These are phyloP conservation scores for Sporothrix phasma DNA, from an alignment of 2,329 filamentous ascomycete genomes.

Conservation along the genomic window DNA sequence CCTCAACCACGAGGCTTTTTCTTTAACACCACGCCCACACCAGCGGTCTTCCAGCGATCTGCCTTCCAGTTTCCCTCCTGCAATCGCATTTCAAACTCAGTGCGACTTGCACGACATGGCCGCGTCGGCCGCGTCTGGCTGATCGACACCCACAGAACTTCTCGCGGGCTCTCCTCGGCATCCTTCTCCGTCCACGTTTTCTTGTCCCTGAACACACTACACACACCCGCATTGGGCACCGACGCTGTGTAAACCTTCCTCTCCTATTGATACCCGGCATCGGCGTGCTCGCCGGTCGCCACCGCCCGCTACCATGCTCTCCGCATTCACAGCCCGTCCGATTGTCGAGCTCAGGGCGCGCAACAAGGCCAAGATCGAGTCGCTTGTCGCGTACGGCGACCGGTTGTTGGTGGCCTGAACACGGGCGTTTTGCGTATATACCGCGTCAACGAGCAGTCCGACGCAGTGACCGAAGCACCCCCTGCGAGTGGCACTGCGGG, in stretches of 20 bases:
- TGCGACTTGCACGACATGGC: slow-evolving; percentile 8
- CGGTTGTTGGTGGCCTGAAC: slow-evolving; percentile 86
- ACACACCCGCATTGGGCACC: neutral
- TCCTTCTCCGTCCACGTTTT: neutral
- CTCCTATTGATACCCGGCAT: neutral
- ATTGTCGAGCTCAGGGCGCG: slow-evolving; percentile 93
- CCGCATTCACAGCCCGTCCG: slow-evolving; percentile 89
- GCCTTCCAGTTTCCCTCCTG: neutral
- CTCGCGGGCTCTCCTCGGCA: neutral
- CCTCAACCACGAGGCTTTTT: neutral
- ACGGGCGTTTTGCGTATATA: slow-evolving; percentile 84
- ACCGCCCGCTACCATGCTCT: slow-evolving; percentile 61
- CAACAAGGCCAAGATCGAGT: slow-evolving; percentile 97
- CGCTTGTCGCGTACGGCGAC: slow-evolving; percentile 86
- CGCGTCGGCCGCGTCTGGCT: slow-evolving; percentile 11
- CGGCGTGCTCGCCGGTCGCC: neutral
- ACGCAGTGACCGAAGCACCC: slow-evolving; percentile 14
- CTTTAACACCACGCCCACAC: neutral
- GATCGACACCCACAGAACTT: neutral
- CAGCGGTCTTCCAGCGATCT: neutral
- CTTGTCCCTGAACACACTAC: neutral
- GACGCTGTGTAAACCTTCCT: neutral
- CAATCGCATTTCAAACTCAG: neutral
- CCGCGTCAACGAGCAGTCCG: slow-evolving; percentile 62
- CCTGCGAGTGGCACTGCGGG: slow-evolving; percentile 18